Percentiles rank a stretch among this genome's conserved stretches.
These are phyloP conservation scores for Nicotiana tomentosiformis DNA, from an alignment of 257 asterid genomes.

Conservation along the genomic window DNA sequence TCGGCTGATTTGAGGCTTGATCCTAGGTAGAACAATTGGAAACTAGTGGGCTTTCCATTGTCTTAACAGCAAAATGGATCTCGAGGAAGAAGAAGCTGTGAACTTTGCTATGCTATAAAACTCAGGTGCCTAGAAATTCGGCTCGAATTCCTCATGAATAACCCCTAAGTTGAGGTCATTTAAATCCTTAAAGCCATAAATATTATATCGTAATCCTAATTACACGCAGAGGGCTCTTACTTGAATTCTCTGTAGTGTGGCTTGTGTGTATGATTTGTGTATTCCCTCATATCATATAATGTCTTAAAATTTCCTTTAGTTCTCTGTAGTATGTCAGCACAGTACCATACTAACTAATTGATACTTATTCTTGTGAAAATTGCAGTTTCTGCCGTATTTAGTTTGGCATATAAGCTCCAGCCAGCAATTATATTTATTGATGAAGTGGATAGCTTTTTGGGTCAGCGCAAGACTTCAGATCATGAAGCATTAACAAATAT, in stretches of 20 bases:
- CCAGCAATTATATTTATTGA: constrained; percentile 96
- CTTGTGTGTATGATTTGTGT: background rate
- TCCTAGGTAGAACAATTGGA: background rate
- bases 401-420: constrained; percentile 91
- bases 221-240: background rate
- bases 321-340: background rate
- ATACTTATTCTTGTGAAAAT: background rate
- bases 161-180: background rate
- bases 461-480: constrained; percentile 79
- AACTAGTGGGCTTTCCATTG: background rate
- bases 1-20: background rate
- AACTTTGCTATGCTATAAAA: background rate
- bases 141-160: background rate
- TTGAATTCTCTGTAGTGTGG: background rate
- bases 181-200: background rate
- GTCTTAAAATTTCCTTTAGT: background rate
- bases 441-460: constrained; percentile 96
- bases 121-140: background rate
- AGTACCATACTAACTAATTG: background rate
- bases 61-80: background rate
- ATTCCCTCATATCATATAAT: background rate
- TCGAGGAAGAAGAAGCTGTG: background rate
- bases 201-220: background rate
- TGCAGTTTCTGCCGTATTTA: constrained; percentile 94
- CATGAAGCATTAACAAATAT: constrained; percentile 83